Evolutionary conservation across 129 eudicot species (phyloP).

Genomic region (Silybum marianum): DNA sequence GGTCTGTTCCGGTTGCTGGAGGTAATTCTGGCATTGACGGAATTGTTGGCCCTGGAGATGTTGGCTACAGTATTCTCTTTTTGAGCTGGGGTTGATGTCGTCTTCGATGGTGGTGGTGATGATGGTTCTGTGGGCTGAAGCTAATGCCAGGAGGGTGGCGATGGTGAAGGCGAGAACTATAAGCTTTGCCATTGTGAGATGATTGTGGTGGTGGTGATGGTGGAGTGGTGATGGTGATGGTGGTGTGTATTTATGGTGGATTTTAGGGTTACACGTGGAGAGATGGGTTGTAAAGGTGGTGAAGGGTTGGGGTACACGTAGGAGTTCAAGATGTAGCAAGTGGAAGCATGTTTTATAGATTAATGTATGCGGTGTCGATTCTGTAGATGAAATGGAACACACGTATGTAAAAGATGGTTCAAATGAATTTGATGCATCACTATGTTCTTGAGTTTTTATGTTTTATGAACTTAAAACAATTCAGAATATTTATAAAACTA

Average conservation of each 20-base stretch:
- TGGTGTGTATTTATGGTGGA: slow-evolving; percentile 26
- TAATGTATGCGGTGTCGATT: slow-evolving; percentile 20
- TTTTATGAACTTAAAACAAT: too few relatives aligned
- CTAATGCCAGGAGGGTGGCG: slow-evolving; percentile 21
- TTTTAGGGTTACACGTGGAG: slow-evolving; percentile 18
- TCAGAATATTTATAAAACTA: too few relatives aligned
- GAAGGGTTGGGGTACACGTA: slow-evolving; percentile 16
- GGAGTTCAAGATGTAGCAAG: background rate
- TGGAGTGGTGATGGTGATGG: background rate
- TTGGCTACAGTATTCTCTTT: background rate
- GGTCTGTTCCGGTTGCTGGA: slow-evolving; percentile 14
- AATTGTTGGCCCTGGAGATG: slow-evolving; percentile 15
- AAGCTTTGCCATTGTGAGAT: slow-evolving; percentile 25
- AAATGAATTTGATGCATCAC: too few relatives aligned
- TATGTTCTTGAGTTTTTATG: too few relatives aligned
- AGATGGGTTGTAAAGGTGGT: slow-evolving; percentile 12
- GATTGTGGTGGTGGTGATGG: slow-evolving; percentile 7
- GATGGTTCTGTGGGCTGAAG: slow-evolving; percentile 30
- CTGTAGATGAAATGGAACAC: background rate
- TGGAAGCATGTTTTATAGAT: background rate
- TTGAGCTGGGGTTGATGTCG: background rate
- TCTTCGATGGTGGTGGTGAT: slow-evolving; percentile 25
- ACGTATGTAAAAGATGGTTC: too few relatives aligned
- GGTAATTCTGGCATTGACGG: slow-evolving; percentile 23
- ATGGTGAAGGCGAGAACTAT: slow-evolving; percentile 15